Evolutionary conservation across 441 rosid species (phyloP).

Genomic region (Metrosideros polymorpha): DNA sequence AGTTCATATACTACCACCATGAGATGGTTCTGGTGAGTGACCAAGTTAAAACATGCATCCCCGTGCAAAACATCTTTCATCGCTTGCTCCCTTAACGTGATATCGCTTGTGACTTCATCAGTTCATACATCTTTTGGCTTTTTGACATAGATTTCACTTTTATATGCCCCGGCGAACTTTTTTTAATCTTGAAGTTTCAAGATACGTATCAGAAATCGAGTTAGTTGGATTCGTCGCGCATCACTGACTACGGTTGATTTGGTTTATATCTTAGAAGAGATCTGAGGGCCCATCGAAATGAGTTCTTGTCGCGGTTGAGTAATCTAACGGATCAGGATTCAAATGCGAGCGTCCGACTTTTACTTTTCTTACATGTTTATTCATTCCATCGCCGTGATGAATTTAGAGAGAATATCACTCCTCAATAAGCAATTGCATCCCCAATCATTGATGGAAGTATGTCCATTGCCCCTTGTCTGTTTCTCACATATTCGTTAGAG

Average conservation of each 20-base stretch:
- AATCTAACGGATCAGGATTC: neutral
- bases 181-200: neutral
- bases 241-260: neutral
- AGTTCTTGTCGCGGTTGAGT: neutral
- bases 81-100: neutral
- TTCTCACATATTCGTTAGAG: neutral
- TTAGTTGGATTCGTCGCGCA: neutral
- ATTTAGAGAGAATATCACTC: neutral
- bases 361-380: neutral
- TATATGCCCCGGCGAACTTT: neutral
- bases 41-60: neutral
- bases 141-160: neutral
- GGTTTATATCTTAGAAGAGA: neutral
- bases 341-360: neutral
- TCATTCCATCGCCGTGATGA: neutral
- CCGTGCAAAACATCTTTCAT: neutral
- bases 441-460: neutral
- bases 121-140: neutral
- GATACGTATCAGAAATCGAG: neutral
- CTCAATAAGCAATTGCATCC: neutral
- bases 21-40: conserved; percentile 56
- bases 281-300: neutral
- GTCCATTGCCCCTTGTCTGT: neutral
- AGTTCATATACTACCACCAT: conserved; percentile 59
- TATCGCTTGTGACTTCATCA: neutral